Percentiles rank a stretch among this genome's conserved stretches.
These are phyloP conservation scores for Nepenthes gracilis DNA, from an alignment of 148 eudicot genomes.

Conservation along the genomic window DNA sequence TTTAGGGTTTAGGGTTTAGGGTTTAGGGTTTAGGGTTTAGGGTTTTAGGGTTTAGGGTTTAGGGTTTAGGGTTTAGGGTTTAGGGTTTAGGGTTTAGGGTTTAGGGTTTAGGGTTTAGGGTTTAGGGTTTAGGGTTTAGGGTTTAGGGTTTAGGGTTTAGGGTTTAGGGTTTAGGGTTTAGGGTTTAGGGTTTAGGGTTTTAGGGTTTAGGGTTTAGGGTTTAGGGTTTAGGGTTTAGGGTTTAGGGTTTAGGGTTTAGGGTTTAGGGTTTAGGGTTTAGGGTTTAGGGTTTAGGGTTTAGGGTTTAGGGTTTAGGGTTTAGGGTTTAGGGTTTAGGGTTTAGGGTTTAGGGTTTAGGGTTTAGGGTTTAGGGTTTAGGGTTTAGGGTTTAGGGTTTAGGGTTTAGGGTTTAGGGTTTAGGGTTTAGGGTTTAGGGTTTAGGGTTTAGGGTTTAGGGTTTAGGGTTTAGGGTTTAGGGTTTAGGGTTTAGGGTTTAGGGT, in stretches of 20 bases:
- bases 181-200: conserved; percentile 1
- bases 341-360: conserved; percentile 11
- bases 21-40: too few species aligned
- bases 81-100: conserved; percentile 6
- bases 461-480: conserved; percentile 6
- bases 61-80: conserved; percentile 17
- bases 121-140: conserved; percentile 5
- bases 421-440: conserved; percentile 11
- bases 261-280: conserved; percentile 2
- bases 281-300: conserved; percentile 4
- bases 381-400: conserved; percentile 16
- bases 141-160: conserved; percentile 7
- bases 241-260: conserved; percentile 3
- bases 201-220: not conserved
- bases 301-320: conserved; percentile 13
- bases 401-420: conserved; percentile 15
- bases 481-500: conserved; percentile 8
- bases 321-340: conserved; percentile 12
- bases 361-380: conserved; percentile 15
- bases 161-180: not conserved
- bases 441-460: conserved; percentile 11
- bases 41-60: conserved; percentile 18
- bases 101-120: conserved; percentile 6
- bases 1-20: too few species aligned
- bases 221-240: conserved; percentile 7